Evolutionary conservation across 768 basidiomycete species (phyloP), one percentile per base, ranked within the genome.

Genomic region (Phanerodontia chrysosporium): DNA sequence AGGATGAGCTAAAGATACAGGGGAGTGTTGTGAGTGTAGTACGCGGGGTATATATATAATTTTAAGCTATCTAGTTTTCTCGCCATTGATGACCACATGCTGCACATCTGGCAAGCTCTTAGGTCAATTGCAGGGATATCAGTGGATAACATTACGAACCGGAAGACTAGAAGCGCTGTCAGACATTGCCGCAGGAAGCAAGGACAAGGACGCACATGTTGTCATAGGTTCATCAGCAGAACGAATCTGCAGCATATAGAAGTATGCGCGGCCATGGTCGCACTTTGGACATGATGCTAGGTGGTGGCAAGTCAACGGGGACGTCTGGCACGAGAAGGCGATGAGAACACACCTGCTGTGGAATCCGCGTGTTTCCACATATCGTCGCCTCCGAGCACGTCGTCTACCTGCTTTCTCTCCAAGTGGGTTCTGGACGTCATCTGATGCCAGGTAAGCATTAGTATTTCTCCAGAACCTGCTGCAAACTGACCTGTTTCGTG

Each of bases 161-260:
- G 80, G 69, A 87, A 88, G 72, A 88, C 86, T 88, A 59, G 25
- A 16, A 51, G 3, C 18, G 45, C 8, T 9, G 18, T 8, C 39
- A n/a, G n/a, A n/a, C n/a, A n/a, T n/a, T n/a, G n/a, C n/a, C n/a
- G n/a, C n/a, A n/a, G n/a, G n/a, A n/a, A n/a, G n/a, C n/a, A n/a
- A n/a, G n/a, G n/a, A n/a, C n/a, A n/a, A n/a, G 25, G 39, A 66
- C 75, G 65, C 66, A 78, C 75, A 77, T 22, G 75, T 77, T 12
- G 90, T 93, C 92, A 93, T 94, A 16, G 90, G 91, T 67, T 95
- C 92, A 68, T 94, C 92, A 0, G 92, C 93, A 65, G 92, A 95
- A 46, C 96, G 77, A 61, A 98, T 99, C 71, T 99, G 97, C 14
- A 98, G 77, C 76, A 98, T 95, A 69, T 95, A 92, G 75, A 91